A percentile compares a stretch with the other conserved stretches of the same genome.
Evolutionary conservation across 2,329 filamentous ascomycete genomes (phyloP).

Genomic region (Cladosporium sp.): DNA sequence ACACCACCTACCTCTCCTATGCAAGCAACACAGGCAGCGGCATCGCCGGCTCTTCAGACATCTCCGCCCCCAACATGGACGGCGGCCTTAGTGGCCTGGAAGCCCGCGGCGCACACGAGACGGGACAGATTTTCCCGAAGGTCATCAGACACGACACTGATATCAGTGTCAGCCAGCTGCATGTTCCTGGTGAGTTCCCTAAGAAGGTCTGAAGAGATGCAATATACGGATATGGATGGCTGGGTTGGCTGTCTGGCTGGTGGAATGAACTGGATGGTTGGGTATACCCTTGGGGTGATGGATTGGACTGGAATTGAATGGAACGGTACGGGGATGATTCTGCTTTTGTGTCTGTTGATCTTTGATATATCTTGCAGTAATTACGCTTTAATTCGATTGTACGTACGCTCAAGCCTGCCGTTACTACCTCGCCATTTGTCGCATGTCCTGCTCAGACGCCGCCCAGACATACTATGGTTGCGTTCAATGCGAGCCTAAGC

Average conservation of each 20-base stretch:
- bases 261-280: background rate
- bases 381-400: background rate
- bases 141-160: constrained; percentile 49
- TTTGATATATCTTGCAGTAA: background rate
- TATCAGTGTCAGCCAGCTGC: constrained; percentile 61
- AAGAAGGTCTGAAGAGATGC: background rate
- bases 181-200: constrained; percentile 65
- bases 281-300: constrained; percentile 4
- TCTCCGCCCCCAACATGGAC: background rate
- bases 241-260: background rate
- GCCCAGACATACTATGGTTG: too few species aligned
- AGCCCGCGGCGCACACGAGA: constrained; percentile 36
- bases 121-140: constrained; percentile 51
- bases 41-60: background rate
- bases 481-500: too few species aligned
- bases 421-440: too few species aligned
- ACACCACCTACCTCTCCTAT: background rate
- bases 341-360: background rate
- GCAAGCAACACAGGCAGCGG: background rate
- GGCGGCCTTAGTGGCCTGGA: constrained; percentile 34
- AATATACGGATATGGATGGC: background rate
- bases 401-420: too few species aligned
- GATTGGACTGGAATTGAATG: background rate
- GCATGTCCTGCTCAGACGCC: too few species aligned
- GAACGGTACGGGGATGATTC: background rate